A percentile compares a stretch with the other conserved stretches of the same genome.
Conservation (phyloP, 441 rosid species). For the Adansonia rubrostipa region DNA sequence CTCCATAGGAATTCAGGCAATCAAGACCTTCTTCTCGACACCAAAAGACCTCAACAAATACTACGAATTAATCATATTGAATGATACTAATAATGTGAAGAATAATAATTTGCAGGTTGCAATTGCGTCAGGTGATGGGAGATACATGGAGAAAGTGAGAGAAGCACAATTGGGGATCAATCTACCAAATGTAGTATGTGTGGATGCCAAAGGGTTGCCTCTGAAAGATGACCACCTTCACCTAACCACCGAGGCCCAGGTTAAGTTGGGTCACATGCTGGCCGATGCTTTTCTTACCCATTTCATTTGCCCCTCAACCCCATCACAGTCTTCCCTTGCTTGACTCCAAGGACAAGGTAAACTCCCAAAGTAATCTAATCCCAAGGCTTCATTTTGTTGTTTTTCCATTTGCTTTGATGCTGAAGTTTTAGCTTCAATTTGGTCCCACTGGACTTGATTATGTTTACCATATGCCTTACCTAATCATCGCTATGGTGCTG, state of each 20-base stretch:
- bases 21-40: no score
- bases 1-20: no score
- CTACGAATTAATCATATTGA: not conserved
- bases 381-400: not conserved
- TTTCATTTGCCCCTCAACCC: slow-evolving; percentile 29
- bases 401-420: not conserved
- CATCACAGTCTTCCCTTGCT: slow-evolving; percentile 2
- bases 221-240: slow-evolving; percentile 74
- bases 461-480: not conserved
- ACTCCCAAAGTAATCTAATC: not conserved
- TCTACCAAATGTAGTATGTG: slow-evolving; percentile 61
- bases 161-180: slow-evolving; percentile 68
- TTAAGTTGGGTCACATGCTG: slow-evolving; percentile 64
- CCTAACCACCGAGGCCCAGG: slow-evolving; percentile 72
- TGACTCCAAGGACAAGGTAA: not conserved
- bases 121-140: slow-evolving; percentile 65
- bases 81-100: not conserved
- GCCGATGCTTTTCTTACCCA: slow-evolving; percentile 68
- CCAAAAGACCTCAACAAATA: no score
- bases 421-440: not conserved
- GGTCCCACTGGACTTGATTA: not conserved
- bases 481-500: not conserved
- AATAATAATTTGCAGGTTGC: slow-evolving; percentile 55
- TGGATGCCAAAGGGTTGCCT: slow-evolving; percentile 78
- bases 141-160: slow-evolving; percentile 65